Evolutionary conservation across 1,284 basidiomycete genomes (phyloP), one percentile per base, ranked within the genome.

Genomic region (Bjerkandera adusta): DNA sequence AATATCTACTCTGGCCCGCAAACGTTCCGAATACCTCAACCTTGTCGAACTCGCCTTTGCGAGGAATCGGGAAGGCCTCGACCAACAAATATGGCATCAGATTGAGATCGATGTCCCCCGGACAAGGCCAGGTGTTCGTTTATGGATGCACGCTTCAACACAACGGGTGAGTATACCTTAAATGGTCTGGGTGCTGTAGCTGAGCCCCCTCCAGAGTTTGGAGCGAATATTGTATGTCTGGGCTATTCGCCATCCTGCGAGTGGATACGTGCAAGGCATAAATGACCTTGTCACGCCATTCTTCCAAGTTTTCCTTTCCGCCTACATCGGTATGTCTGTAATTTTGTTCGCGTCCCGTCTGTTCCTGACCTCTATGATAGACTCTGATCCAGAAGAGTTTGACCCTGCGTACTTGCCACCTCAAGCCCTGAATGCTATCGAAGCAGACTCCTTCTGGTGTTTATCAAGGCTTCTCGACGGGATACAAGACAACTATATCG

Each of bases 371-470:
- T 16, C 4, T 1, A 20, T 11, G 1, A 11, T 47, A 92, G 90
- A 92, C 56, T 84, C 86, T 33, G 89, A 96, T 62, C 90, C 93
- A 1, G 92, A 96, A 67, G 67, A 77, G 13, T 93, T 93, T 56
- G 89, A 97, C 67, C 84, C 91, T 5, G 74, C 76, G 0, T 64
- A 80, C n/a, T 79, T 97, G 12, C 84, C 91, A 0, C 63, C 75
- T 7, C 63, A 76, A 48, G 80, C 87, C 5, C 70, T 96, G 6
- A 79, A 83, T 43, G 93, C 94, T 0, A 73, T 97, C 44, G 95
- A 97, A 65, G 94, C 95, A 1, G 94, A 98, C 65, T 85, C 90
- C 5, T 98, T 97, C 63, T 97, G 95, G 95, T 97, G 94, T 67
- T 76, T 97, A 7, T 93, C 90, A 2, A 86, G 94, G 48, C 75